phyloP scores from a whole-genome alignment of 169 alveolate species.

The Amoebophrya sp. region DNA sequence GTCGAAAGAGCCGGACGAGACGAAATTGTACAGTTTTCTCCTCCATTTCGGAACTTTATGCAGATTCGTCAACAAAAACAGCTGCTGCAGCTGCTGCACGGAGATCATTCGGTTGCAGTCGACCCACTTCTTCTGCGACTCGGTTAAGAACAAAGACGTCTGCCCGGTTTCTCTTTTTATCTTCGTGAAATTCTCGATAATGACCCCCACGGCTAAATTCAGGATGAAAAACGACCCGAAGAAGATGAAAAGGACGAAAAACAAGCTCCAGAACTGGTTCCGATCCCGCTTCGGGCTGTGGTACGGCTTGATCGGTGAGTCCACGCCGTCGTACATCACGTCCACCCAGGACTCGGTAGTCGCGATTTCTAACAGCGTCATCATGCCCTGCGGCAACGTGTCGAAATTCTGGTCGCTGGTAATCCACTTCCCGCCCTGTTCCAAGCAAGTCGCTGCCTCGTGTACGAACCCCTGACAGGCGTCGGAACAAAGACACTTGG shows the following conservation, averaged over 20 bases:
- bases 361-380: conserved; percentile 56
- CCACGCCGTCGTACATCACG: conserved; percentile 56
- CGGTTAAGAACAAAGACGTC: neutral
- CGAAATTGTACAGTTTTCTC: conserved; percentile 27
- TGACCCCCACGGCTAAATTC: conserved; percentile 53
- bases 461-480: neutral
- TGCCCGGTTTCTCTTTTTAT: conserved; percentile 32
- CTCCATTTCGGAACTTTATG: neutral
- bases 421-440: conserved; percentile 63
- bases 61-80: neutral
- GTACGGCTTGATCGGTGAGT: conserved; percentile 41
- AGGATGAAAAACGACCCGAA: conserved; percentile 48
- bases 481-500: conserved; percentile 27
- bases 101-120: neutral
- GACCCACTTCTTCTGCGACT: conserved; percentile 35
- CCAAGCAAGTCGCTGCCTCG: conserved; percentile 49
- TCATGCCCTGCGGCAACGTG: conserved; percentile 48
- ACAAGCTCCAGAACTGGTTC: conserved; percentile 35
- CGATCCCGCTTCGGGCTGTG: conserved; percentile 26
- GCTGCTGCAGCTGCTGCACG: neutral
- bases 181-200: conserved; percentile 50
- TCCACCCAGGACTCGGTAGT: conserved; percentile 63
- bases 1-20: conserved; percentile 34
- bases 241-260: conserved; percentile 52
- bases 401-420: conserved; percentile 51